Base-by-base conservation (phyloP, 2,329 filamentous ascomycete species). In the Aureobasidium pullulans region DNA sequence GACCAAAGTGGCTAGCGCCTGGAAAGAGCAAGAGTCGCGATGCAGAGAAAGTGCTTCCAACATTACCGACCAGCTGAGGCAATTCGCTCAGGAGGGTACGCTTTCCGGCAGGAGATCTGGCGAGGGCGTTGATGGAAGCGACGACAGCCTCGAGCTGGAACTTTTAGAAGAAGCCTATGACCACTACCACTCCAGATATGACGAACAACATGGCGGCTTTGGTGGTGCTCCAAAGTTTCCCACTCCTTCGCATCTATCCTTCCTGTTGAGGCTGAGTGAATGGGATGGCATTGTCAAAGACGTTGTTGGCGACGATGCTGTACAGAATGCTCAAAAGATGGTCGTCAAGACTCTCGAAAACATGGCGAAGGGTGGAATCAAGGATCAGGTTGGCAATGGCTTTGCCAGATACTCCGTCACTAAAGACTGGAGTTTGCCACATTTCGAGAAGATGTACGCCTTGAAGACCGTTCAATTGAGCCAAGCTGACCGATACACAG, bases 321-420 rank as follows among this genome's bases (percentile, higher is more conserved):
- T 88, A 66, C 79, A 80, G 15, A 82, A 85, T 60, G 90, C 90
- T 0, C 84, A 84, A 16, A 79, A 84, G 6, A 96, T 96, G 85
- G 90, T 88, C 1, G 72, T 96, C 23, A 82, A 86, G 60, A 96
- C 92, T 0, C 75, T 99, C 50, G 82, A 88, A 40, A 85, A 84
- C 61, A 94, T 97, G 83, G 83, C 83, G 15, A 81, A 83, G 50
- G 85, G 86, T 19, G 86, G 85, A 13, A 84, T 89, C 56, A 82
- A 88, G 63, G 88, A 91, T 67, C 87, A 89, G 62, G 82, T 93
- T 62, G 88, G 89, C 44, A 83, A 88, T 68, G 89, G 89, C 6
- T 90, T 91, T 66, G 84, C 87, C 39, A 84, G 93, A 54, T 96
- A 96, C 70, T 96, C 90, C 13, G 88, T 96, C 7, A 97, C 93